These are phyloP conservation scores for Discostella pseudostelligera DNA, from an alignment of 108 stramenopile species.

Conservation along the genomic window DNA sequence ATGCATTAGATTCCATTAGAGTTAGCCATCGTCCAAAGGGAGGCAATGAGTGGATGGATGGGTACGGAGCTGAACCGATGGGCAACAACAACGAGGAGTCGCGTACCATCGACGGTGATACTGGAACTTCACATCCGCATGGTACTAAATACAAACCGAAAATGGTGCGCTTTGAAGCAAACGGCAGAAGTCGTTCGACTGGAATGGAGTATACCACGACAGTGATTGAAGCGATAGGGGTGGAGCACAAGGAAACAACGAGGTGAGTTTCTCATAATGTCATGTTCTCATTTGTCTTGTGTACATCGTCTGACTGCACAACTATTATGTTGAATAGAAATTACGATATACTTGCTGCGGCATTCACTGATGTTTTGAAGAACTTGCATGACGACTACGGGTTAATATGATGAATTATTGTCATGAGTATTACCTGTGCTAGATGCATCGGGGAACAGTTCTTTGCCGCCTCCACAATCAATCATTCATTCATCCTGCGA, in stretches of 20 bases:
- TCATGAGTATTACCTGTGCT: too few species aligned
- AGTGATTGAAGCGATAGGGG: conserved; percentile 84
- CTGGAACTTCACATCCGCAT: conserved; percentile 74
- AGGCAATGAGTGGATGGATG: conserved; percentile 74
- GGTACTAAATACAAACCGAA: conserved; percentile 85
- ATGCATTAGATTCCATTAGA: conserved; percentile 68
- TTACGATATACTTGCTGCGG: conserved; percentile 85
- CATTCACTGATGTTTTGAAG: conserved; percentile 75
- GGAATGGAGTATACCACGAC: conserved; percentile 85
- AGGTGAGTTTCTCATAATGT: conserved; percentile 43
- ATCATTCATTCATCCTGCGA: too few species aligned
- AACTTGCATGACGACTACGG: conserved; percentile 80
- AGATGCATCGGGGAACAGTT: too few species aligned
- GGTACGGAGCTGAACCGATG: conserved; percentile 52
- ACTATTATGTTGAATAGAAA: conserved; percentile 42
- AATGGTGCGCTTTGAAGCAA: conserved; percentile 76
- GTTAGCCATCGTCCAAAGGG: conserved; percentile 77
- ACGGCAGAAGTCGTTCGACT: conserved; percentile 64
- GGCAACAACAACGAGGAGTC: conserved; percentile 34
- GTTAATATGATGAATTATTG: conserved; percentile 38
- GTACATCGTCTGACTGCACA: not conserved
- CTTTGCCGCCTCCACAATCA: too few species aligned
- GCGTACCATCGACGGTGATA: conserved; percentile 51
- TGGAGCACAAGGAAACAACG: conserved; percentile 91
- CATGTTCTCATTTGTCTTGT: not conserved